Conservation (phyloP, 371 early-diverging fungal genomes). For the Mortierella sp. region DNA sequence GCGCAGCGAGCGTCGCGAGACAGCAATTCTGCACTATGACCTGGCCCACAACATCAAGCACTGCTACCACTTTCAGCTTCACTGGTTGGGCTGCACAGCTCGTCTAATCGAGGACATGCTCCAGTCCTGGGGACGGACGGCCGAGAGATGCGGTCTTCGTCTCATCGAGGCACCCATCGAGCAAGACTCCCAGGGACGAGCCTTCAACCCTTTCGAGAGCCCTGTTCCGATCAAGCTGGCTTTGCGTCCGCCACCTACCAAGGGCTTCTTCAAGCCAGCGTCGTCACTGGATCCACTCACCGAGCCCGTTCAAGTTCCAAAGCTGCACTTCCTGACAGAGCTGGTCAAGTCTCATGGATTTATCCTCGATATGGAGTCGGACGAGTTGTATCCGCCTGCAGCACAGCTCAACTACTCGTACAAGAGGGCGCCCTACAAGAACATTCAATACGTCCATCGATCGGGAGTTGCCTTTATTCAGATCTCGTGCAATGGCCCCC, state of each 20-base stretch:
- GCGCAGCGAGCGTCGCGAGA: slow-evolving; percentile 83
- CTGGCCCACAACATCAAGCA: slow-evolving; percentile 88
- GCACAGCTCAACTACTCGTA: slow-evolving; percentile 78
- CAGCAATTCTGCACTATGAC: slow-evolving; percentile 92
- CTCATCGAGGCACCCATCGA: slow-evolving; percentile 94
- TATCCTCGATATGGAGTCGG: slow-evolving; percentile 95
- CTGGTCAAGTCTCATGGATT: slow-evolving; percentile 87
- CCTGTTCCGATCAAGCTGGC: slow-evolving; percentile 80
- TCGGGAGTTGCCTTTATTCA: slow-evolving; percentile 95
- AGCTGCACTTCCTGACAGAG: slow-evolving; percentile 84
- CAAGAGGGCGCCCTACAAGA: slow-evolving; percentile 74
- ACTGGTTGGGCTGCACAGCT: slow-evolving; percentile 97
- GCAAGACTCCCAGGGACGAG: slow-evolving; percentile 75
- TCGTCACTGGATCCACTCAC: slow-evolving; percentile 34
- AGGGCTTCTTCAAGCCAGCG: slow-evolving; percentile 52
- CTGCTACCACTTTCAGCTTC: slow-evolving; percentile 94
- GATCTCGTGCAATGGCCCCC: slow-evolving; percentile 74
- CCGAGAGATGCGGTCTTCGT: slow-evolving; percentile 91
- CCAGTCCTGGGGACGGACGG: slow-evolving; percentile 85
- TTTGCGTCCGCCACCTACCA: slow-evolving; percentile 73
- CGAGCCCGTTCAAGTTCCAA: slow-evolving; percentile 71
- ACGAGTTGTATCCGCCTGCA: slow-evolving; percentile 67
- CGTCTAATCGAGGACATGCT: slow-evolving; percentile 91
- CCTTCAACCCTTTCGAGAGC: slow-evolving; percentile 92
- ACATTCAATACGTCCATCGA: slow-evolving; percentile 93